Percentiles rank a stretch among this genome's conserved stretches.
Conservation (phyloP, 106 monocot genomes). For the Iris macrosiphon region DNA sequence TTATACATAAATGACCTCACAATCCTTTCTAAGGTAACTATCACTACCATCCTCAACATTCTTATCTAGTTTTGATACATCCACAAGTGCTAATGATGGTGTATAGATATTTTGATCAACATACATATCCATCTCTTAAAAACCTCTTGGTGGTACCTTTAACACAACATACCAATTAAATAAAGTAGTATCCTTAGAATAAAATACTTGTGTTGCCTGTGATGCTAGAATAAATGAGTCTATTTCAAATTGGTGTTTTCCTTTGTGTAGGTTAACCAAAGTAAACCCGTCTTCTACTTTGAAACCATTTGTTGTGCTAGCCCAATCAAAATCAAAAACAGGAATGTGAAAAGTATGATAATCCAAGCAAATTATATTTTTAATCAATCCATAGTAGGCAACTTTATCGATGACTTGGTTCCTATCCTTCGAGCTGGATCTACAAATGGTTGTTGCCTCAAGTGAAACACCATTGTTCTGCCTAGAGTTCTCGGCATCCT, state of each 20-base stretch:
- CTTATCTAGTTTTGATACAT: no score
- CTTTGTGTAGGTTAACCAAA: background rate
- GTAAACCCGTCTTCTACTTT: background rate
- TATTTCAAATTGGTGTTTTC: background rate
- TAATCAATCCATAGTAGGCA: background rate
- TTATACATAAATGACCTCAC: no score
- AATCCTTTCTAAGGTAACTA: no score
- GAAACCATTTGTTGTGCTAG: background rate
- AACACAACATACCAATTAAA: background rate
- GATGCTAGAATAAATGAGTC: background rate
- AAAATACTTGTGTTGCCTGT: slow-evolving; percentile 1
- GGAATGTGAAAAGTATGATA: background rate
- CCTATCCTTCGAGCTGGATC: background rate
- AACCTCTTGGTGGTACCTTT: background rate
- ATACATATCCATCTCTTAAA: background rate
- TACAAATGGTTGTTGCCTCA: background rate
- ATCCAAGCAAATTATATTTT: background rate
- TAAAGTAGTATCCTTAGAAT: background rate
- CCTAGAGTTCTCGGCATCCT: background rate
- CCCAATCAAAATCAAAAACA: background rate
- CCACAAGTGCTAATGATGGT: no score
- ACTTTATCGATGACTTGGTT: background rate
- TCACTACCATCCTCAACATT: no score
- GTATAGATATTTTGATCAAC: no score
- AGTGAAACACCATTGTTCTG: background rate